These are phyloP conservation scores for Polygonum aviculare DNA, from an alignment of 148 eudicot species.

Conservation along the genomic window DNA sequence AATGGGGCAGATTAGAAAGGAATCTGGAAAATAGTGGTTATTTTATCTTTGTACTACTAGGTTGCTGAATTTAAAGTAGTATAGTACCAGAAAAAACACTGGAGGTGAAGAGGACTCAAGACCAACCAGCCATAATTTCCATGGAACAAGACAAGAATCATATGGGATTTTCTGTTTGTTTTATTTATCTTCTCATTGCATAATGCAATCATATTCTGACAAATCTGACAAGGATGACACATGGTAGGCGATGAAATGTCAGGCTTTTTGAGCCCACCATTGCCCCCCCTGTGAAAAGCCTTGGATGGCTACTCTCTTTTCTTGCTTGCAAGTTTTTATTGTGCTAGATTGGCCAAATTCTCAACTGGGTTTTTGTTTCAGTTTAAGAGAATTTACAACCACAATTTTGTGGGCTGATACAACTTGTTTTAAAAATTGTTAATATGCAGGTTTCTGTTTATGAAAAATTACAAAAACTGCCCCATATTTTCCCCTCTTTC, in stretches of 20 bases:
- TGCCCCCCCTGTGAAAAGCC: neutral
- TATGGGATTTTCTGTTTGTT: neutral
- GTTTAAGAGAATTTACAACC: neutral
- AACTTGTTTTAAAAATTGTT: too few relatives aligned
- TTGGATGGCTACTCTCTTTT: neutral
- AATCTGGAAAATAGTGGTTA: neutral
- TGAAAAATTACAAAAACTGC: too few relatives aligned
- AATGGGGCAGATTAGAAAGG: slow-evolving; percentile 5
- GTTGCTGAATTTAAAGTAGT: slow-evolving; percentile 1
- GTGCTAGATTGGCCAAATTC: neutral
- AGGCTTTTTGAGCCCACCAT: slow-evolving; percentile 3
- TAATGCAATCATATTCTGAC: slow-evolving; percentile 1
- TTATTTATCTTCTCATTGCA: neutral
- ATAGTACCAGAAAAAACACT: neutral
- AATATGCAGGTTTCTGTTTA: too few relatives aligned
- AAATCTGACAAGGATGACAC: slow-evolving; percentile 13
- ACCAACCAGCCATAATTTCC: neutral
- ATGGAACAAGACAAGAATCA: slow-evolving; percentile 6
- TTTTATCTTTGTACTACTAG: neutral
- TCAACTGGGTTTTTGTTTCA: neutral
- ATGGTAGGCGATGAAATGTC: slow-evolving; percentile 6
- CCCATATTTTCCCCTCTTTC: too few relatives aligned
- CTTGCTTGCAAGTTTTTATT: neutral
- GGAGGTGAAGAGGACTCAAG: slow-evolving; percentile 4
- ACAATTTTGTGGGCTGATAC: neutral